Conservation (phyloP, 805 yeast genomes). For the Komagataella phaffii region DNA sequence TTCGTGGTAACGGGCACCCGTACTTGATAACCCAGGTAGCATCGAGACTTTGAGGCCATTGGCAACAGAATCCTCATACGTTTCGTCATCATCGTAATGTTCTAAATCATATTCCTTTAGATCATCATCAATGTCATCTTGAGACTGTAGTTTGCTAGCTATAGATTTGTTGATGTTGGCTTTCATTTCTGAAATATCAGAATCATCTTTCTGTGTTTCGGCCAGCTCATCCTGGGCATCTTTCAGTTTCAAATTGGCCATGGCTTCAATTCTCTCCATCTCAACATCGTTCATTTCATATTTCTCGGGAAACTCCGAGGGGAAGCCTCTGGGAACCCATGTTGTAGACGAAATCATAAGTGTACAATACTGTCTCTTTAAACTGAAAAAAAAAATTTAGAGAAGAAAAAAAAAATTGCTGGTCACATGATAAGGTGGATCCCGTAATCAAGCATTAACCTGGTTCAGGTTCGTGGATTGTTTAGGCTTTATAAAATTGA, state of each 20-base stretch:
- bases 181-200: constrained; percentile 5
- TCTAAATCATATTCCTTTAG: constrained; percentile 81
- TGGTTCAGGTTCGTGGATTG: no score
- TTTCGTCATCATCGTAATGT: constrained; percentile 61
- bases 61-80: constrained; percentile 29
- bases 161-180: neutral
- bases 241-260: constrained; percentile 72
- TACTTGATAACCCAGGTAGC: constrained; percentile 57
- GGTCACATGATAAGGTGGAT: neutral
- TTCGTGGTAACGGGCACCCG: constrained; percentile 43
- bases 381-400: neutral
- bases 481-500: no score
- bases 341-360: constrained; percentile 78
- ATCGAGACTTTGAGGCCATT: constrained; percentile 44
- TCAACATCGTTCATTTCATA: constrained; percentile 86
- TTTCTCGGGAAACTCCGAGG: constrained; percentile 83
- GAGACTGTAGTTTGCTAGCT: constrained; percentile 24
- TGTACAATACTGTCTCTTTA: neutral
- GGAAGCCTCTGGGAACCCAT: constrained; percentile 96
- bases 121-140: constrained; percentile 66
- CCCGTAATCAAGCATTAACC: neutral
- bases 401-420: neutral
- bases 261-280: constrained; percentile 74
- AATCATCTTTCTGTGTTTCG: constrained; percentile 25
- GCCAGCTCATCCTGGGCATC: constrained; percentile 62